A percentile compares a stretch with the other conserved stretches of the same genome.
phyloP scores from a whole-genome alignment of 441 rosid species.

The Erodium trifolium region DNA sequence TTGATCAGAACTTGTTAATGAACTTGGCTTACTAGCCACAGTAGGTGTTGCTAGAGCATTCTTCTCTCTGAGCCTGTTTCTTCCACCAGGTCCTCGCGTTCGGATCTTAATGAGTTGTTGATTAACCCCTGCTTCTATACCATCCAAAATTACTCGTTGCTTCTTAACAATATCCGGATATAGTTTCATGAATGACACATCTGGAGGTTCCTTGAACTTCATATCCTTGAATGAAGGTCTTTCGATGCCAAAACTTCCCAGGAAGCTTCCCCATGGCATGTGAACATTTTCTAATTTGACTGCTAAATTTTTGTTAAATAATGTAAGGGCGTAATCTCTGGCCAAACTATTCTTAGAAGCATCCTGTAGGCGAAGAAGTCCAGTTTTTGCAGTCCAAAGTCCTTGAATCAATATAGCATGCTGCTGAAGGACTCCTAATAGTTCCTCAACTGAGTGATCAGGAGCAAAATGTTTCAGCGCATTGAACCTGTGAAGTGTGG shows the following conservation, averaged over 20 bases:
- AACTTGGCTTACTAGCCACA: constrained; percentile 27
- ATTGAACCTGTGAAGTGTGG: constrained; percentile 45
- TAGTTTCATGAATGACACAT: constrained; percentile 45
- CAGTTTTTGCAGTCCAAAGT: constrained; percentile 61
- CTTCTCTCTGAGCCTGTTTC: constrained; percentile 24
- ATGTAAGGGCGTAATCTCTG: constrained; percentile 55
- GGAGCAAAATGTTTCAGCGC: constrained; percentile 58
- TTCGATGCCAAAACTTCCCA: constrained; percentile 45
- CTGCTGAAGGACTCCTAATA: constrained; percentile 44
- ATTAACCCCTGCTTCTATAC: constrained; percentile 24
- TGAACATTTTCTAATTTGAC: constrained; percentile 30
- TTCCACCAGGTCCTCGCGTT: constrained; percentile 18
- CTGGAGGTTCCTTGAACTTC: constrained; percentile 62
- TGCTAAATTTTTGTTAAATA: constrained; percentile 41
- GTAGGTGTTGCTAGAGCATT: constrained; percentile 22
- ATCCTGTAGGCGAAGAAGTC: constrained; percentile 24
- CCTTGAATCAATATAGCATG: constrained; percentile 70
- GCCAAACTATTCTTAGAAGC: constrained; percentile 21
- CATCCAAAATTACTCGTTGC: constrained; percentile 34
- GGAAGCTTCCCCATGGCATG: constrained; percentile 29
- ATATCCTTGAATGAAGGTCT: constrained; percentile 51
- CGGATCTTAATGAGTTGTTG: constrained; percentile 10
- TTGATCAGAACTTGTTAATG: constrained; percentile 32
- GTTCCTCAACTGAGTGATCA: constrained; percentile 40
- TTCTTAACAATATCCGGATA: constrained; percentile 42